Conservation (phyloP, 2,329 filamentous ascomycete genomes). For the Fusarium heterosporum region DNA sequence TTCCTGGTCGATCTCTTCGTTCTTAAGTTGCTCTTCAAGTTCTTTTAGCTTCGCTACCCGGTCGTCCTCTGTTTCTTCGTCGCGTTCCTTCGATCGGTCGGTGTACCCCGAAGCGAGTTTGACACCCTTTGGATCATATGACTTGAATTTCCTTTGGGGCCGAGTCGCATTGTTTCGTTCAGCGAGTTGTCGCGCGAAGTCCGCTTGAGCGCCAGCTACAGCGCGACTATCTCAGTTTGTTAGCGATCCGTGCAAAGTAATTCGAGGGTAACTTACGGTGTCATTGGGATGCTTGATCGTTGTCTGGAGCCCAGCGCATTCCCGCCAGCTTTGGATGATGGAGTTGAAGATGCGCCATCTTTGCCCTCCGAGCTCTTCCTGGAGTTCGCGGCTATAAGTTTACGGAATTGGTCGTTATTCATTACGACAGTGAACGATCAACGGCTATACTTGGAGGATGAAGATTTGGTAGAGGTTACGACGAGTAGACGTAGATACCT, state of each 20-base stretch:
- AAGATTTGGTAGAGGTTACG: constrained; percentile 9
- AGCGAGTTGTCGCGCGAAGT: constrained; percentile 87
- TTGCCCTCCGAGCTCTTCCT: constrained; percentile 54
- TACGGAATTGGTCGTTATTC: constrained; percentile 97
- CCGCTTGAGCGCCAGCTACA: constrained; percentile 64
- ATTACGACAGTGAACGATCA: constrained; percentile 62
- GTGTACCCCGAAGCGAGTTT: constrained; percentile 84
- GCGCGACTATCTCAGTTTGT: constrained; percentile 66
- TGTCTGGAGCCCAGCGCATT: constrained; percentile 79
- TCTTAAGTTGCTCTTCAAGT: constrained; percentile 83
- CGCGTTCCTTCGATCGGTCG: constrained; percentile 79
- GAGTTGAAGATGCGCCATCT: constrained; percentile 59
- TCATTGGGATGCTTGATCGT: constrained; percentile 90
- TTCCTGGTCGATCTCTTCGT: constrained; percentile 83
- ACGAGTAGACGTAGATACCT: background rate
- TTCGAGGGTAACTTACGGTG: constrained; percentile 72
- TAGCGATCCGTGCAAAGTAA: constrained; percentile 23
- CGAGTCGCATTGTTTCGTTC: constrained; percentile 71
- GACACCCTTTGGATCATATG: constrained; percentile 84
- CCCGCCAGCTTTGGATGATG: constrained; percentile 49
- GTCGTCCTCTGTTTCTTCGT: constrained; percentile 64
- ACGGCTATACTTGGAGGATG: background rate
- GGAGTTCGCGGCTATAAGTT: constrained; percentile 71
- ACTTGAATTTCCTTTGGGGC: constrained; percentile 78
- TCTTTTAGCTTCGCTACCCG: constrained; percentile 76